These are phyloP conservation scores for Uronychia setigera DNA, from an alignment of 73 alveolate genomes.

Conservation along the genomic window DNA sequence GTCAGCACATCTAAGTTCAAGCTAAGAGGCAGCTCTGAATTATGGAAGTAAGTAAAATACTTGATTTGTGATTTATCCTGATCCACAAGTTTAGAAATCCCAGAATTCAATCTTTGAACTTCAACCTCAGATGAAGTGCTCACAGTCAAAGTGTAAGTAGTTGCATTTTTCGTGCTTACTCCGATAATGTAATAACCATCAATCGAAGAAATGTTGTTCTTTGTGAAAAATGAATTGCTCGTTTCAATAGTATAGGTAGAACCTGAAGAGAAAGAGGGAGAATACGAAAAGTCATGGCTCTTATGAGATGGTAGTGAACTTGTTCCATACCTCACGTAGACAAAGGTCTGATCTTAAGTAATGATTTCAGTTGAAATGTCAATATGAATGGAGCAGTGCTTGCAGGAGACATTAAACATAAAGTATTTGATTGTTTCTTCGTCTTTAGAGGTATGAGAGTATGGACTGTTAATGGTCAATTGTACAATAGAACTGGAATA, in stretches of 20 bases:
- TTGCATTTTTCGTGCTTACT: neutral
- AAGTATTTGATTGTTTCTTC: neutral
- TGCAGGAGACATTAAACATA: neutral
- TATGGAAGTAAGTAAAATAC: neutral
- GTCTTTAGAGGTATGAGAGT: neutral
- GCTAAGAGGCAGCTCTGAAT: neutral
- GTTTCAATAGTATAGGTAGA: neutral
- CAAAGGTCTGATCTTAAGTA: neutral
- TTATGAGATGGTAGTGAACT: neutral
- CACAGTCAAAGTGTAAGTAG: neutral
- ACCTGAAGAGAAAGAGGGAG: neutral
- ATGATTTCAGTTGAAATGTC: neutral
- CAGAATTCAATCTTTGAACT: neutral
- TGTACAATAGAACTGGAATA: neutral
- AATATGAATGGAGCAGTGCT: neutral
- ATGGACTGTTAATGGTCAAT: neutral
- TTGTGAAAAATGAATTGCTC: neutral
- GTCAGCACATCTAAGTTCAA: neutral
- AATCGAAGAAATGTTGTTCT: neutral
- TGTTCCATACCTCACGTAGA: neutral
- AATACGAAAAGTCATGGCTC: neutral
- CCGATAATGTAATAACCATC: neutral
- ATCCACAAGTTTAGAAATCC: neutral
- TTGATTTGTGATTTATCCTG: neutral
- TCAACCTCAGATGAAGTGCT: neutral